Evolutionary conservation across 2,329 filamentous ascomycete genomes (phyloP), one percentile per base, ranked within the genome.

Genomic region (Penicillium italicum): DNA sequence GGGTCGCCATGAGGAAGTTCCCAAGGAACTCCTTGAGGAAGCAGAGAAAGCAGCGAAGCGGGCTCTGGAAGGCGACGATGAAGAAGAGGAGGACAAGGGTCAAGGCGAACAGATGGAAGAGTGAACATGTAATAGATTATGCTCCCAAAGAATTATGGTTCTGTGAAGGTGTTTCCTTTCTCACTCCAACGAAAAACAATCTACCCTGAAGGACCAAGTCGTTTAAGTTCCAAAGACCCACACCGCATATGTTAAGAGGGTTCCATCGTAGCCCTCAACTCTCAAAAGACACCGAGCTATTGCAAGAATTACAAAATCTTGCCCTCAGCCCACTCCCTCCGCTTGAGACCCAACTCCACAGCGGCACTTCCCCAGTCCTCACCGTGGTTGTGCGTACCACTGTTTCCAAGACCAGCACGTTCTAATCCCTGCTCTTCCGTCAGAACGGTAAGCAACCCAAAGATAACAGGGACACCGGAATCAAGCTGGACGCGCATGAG

Each of bases 401-500:
- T 70, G 8, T 63, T 80, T 26, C 79, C 81, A 55, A 97, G 76
- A 1, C 94, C 94, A 16, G 94, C 93, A 61, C 94, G 84, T 53
- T 88, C 86, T 74, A 88, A 79, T 12, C 91, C 94, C 77, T 99
- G 94, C 68, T 92, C 87, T 70, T 97, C 92, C 53, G 76, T 89
- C 66, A 99, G 77, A 48, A 97, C 86, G 22, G 94, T 99, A 74
- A 99, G 78, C 66, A 97, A 80, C 14, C 94, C 93, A 74, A 97
- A 96, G 56, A 97, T 84, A 57, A 99, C 88, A 31, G 94, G 94
- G 48, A 96, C 85, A 42, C 90, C 89, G 10, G 85, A 86, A 72
- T 99, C 93, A 53, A 97, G 80, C 74, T 96, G 91, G 56, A 97
- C 86, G 62, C 90, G 86, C 94, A 99, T 99, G 58, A 99, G 81